A percentile compares a stretch with the other conserved stretches of the same genome.
Conservation (phyloP, 352 stramenopile species). For the Pythium rhizo-oryzae region DNA sequence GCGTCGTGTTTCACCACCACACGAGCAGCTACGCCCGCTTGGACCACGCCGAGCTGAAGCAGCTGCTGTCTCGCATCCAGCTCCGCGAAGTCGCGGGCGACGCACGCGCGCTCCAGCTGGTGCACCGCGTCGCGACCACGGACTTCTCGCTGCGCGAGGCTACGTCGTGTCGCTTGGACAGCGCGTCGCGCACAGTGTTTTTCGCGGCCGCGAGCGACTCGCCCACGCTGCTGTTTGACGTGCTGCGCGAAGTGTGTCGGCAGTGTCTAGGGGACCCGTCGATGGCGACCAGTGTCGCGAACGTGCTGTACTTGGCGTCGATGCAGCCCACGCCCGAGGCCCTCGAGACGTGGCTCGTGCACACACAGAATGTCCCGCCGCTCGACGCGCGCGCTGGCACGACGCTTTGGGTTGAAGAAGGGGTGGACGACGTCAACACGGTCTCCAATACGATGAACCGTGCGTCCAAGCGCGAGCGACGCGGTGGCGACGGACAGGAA, state of each 20-base stretch:
- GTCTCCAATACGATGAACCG: slow-evolving; percentile 7
- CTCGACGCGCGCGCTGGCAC: slow-evolving; percentile 36
- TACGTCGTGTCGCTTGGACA: slow-evolving; percentile 55
- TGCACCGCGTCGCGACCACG: slow-evolving; percentile 52
- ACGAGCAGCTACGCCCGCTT: slow-evolving; percentile 43
- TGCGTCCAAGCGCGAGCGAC: background rate
- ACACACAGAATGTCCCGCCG: slow-evolving; percentile 59
- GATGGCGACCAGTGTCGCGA: slow-evolving; percentile 57
- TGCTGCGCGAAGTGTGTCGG: slow-evolving; percentile 58
- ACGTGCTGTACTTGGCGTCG: slow-evolving; percentile 74
- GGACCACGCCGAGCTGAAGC: slow-evolving; percentile 34
- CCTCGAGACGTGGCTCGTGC: slow-evolving; percentile 61
- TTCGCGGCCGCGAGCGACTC: background rate
- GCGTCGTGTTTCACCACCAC: slow-evolving; percentile 57
- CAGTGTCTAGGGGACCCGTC: slow-evolving; percentile 49
- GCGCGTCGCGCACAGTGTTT: slow-evolving; percentile 38
- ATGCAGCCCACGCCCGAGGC: slow-evolving; percentile 41
- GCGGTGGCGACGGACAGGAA: slow-evolving; percentile 20
- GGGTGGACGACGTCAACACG: background rate
- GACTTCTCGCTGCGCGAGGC: slow-evolving; percentile 24
- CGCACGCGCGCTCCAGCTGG: slow-evolving; percentile 35
- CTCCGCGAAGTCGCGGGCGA: slow-evolving; percentile 46
- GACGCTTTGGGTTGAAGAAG: slow-evolving; percentile 37
- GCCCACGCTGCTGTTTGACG: slow-evolving; percentile 38
- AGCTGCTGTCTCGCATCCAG: slow-evolving; percentile 35